Conservation (phyloP, 768 basidiomycete species). For the Peribolospora baueri region DNA sequence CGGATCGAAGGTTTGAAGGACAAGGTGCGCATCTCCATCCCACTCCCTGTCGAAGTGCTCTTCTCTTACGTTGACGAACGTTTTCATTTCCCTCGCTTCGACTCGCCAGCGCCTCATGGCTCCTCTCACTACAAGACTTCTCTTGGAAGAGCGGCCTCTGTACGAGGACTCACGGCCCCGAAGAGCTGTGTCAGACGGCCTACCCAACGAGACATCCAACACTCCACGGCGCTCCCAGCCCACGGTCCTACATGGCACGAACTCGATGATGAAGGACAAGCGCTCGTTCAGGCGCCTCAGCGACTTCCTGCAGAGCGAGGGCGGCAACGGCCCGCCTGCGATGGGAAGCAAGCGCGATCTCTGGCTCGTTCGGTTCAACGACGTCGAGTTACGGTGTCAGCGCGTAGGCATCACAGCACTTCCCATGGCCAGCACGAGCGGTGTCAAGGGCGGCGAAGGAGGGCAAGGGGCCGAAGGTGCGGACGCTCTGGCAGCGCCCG, state of each 20-base stretch:
- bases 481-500: too few species aligned
- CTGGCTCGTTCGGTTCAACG: slow-evolving; percentile 89
- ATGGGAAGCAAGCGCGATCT: slow-evolving; percentile 53
- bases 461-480: too few species aligned
- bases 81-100: neutral
- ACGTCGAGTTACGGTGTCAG: slow-evolving; percentile 79
- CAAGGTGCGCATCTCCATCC: slow-evolving; percentile 28
- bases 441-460: too few species aligned
- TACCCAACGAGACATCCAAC: too few species aligned
- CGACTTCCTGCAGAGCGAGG: slow-evolving; percentile 45
- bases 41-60: neutral
- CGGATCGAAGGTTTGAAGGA: slow-evolving; percentile 88
- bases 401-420: slow-evolving; percentile 50
- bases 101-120: slow-evolving; percentile 33
- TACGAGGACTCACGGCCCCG: slow-evolving; percentile 1
- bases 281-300: slow-evolving; percentile 70
- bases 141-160: slow-evolving; percentile 43
- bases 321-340: slow-evolving; percentile 17
- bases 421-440: too few species aligned
- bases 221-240: neutral
- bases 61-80: neutral
- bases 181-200: neutral
- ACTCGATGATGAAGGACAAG: slow-evolving; percentile 47
- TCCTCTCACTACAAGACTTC: slow-evolving; percentile 65
- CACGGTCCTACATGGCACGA: too few species aligned